Evolutionary conservation across 2,329 filamentous ascomycete species (phyloP).

Genomic region (Trichophyton simii): DNA sequence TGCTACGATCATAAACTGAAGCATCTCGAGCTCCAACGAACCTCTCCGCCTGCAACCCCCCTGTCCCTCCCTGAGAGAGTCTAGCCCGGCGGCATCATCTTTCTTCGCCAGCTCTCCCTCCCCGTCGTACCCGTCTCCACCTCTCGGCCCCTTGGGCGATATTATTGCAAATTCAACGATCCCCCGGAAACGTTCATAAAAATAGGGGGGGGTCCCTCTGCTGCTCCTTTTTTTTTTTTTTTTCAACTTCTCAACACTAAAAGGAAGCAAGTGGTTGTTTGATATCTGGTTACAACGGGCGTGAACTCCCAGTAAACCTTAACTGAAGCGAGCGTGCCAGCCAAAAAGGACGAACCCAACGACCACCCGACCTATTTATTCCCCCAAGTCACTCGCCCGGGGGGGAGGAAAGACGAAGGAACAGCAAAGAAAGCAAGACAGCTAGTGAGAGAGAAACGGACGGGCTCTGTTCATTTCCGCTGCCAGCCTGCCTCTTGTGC

Average conservation of each 20-base stretch:
- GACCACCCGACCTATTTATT: background rate
- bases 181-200: background rate
- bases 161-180: background rate
- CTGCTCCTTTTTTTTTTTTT: background rate
- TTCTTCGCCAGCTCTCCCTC: background rate
- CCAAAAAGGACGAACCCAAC: no score
- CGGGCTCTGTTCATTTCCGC: no score
- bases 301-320: background rate
- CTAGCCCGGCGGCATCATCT: background rate
- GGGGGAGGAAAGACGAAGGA: background rate
- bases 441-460: no score
- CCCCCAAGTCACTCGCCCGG: background rate
- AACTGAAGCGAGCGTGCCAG: background rate
- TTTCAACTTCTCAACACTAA: background rate
- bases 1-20: background rate
- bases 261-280: background rate
- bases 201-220: background rate
- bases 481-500: no score
- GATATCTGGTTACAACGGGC: background rate
- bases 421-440: no score
- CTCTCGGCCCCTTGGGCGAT: background rate
- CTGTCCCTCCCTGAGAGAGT: background rate
- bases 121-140: constrained; percentile 3
- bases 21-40: background rate
- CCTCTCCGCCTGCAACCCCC: background rate